Evolutionary conservation across 2,329 filamentous ascomycete species (phyloP).

Genomic region (Blumeria hordei): DNA sequence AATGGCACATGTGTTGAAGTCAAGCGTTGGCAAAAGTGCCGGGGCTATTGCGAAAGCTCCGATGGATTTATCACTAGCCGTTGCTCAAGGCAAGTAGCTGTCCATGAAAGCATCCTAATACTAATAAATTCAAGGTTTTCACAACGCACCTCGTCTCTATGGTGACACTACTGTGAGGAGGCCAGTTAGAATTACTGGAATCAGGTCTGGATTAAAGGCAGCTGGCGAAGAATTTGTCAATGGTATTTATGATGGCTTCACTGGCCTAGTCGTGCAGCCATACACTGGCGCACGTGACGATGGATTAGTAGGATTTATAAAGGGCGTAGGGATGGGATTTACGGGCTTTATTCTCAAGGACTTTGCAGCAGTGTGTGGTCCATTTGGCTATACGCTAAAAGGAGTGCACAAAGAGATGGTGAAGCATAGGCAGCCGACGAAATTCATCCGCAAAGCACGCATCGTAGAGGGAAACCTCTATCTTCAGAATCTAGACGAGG

Average conservation of each 20-base stretch:
- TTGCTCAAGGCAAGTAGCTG: constrained; percentile 28
- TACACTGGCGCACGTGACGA: constrained; percentile 29
- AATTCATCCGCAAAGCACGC: constrained; percentile 29
- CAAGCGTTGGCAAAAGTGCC: constrained; percentile 11
- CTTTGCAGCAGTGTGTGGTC: constrained; percentile 33
- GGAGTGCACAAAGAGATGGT: constrained; percentile 35
- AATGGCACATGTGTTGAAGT: constrained; percentile 10
- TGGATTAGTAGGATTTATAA: constrained; percentile 27
- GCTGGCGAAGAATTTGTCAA: constrained; percentile 36
- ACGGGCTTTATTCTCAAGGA: constrained; percentile 41
- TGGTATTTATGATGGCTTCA: constrained; percentile 40
- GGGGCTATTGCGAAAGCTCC: constrained; percentile 21
- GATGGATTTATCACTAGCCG: constrained; percentile 32
- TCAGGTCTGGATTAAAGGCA: constrained; percentile 36
- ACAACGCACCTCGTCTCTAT: constrained; percentile 46
- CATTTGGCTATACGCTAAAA: constrained; percentile 37
- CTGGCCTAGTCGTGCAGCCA: constrained; percentile 35
- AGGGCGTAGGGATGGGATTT: constrained; percentile 34
- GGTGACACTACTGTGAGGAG: constrained; percentile 37
- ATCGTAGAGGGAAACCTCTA: constrained; percentile 33
- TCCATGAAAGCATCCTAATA: neutral
- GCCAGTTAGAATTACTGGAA: constrained; percentile 36
- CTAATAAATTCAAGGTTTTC: constrained; percentile 20
- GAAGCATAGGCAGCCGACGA: constrained; percentile 26
- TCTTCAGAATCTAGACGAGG: constrained; percentile 13